phyloP scores from a whole-genome alignment of 352 stramenopile genomes.

The Phytophthora quininea region DNA sequence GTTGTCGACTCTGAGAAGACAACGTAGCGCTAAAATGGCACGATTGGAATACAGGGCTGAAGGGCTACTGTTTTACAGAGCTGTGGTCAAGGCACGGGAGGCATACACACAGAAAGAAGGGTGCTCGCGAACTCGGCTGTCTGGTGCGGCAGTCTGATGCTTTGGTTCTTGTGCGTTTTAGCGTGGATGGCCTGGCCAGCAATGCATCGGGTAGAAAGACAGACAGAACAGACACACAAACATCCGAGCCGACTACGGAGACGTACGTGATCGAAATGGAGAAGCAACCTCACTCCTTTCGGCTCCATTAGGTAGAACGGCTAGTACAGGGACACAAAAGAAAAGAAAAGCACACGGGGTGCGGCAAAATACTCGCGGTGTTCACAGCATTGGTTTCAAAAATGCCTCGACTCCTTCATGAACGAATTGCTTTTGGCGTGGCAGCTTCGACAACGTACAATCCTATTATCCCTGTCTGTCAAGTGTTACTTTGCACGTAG shows the following conservation, averaged over 20 bases:
- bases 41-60: constrained; percentile 10
- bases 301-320: constrained; percentile 37
- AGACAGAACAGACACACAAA: constrained; percentile 30
- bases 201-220: constrained; percentile 42
- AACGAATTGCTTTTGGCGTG: no score
- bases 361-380: constrained; percentile 15
- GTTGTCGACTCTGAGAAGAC: constrained; percentile 18
- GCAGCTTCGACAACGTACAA: not conserved
- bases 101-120: constrained; percentile 12
- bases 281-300: constrained; percentile 19
- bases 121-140: constrained; percentile 8
- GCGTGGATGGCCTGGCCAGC: constrained; percentile 7
- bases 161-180: constrained; percentile 15
- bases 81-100: constrained; percentile 5
- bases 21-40: constrained; percentile 4
- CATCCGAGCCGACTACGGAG: constrained; percentile 27
- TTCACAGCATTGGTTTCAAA: constrained; percentile 5
- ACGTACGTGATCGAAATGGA: constrained; percentile 24
- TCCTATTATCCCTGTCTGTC: not conserved
- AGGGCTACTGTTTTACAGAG: constrained; percentile 18
- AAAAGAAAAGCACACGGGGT: constrained; percentile 27
- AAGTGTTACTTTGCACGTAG: not conserved
- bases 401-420: not conserved
- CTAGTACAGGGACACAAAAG: constrained; percentile 30
- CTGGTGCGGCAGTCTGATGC: constrained; percentile 14